Base-by-base conservation (phyloP, 495 filamentous ascomycete species). In the Margaritispora aquatica region DNA sequence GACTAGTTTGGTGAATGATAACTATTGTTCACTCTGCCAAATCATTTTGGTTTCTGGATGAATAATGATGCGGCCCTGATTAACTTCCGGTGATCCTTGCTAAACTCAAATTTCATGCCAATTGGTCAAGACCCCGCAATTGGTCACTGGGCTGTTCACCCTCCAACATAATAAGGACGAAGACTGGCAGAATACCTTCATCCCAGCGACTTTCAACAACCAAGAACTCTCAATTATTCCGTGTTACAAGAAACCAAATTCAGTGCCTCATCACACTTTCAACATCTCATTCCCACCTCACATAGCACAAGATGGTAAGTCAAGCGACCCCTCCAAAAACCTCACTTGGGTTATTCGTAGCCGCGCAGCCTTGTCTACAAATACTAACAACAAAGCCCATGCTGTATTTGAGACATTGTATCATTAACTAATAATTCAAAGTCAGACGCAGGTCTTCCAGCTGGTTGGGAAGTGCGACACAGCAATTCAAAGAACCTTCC, bases 401-500 rank as follows among this genome's bases (percentile, higher is more conserved):
- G 7, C 15, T 44, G 11, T 15, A 8, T 44, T 9, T 44, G 11
- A n/a, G 10, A 15, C 38, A 44, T 10, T 7, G 10, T 8, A 3
- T 44, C 19, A n/a, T n/a, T 44, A n/a, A n/a, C n/a, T n/a, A n/a
- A n/a, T n/a, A n/a, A n/a, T n/a, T n/a, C 27, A 50, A 57, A 85
- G 80, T 72, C 78, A 64, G 88, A 90, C 46, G 85, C 88, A 64
- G 94, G 94, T 68, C 84, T 98, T 55, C 94, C 94, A 47, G 68
- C 81, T 4, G 80, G 84, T 69, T 97, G 94, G 94, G 92, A 96
- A 74, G 90, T 97, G 68, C 89, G 92, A 66, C 89, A 93, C 75
- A 95, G 89, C 70, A 93, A 96, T 75, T 92, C 89, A 71, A 97
- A 96, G 76, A 95, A 94, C 73, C 88, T 97, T 17, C 94, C 94